Evolutionary conservation across 192 early-diverging fungal genomes (phyloP).

Genomic region (Allomyces macrogynus): DNA sequence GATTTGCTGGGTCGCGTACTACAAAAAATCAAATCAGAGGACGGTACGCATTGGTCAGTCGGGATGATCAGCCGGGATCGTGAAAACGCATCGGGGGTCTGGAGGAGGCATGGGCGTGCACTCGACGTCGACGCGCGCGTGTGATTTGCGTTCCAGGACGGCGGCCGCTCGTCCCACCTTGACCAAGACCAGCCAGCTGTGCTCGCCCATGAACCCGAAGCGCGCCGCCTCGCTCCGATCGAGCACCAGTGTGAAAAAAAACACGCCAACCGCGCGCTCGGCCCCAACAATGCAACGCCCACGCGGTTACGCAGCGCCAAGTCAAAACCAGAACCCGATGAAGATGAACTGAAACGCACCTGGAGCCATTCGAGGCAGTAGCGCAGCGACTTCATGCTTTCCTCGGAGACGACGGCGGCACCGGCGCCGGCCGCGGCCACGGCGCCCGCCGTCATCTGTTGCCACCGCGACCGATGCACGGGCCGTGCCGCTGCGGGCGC

Average conservation of each 20-base stretch:
- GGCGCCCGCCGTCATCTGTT: constrained; percentile 36
- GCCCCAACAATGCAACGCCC: too few species aligned
- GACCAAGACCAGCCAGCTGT: too few species aligned
- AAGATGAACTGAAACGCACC: constrained; percentile 9
- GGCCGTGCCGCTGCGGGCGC: background rate
- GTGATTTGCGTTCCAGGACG: too few species aligned
- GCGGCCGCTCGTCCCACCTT: too few species aligned
- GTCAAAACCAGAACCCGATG: background rate
- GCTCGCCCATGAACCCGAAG: too few species aligned
- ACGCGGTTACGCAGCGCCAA: background rate
- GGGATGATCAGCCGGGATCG: background rate
- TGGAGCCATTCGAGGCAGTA: constrained; percentile 79
- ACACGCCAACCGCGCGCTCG: constrained; percentile 3
- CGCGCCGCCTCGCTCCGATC: too few species aligned
- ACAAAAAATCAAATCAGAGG: too few species aligned
- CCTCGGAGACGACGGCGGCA: constrained; percentile 64
- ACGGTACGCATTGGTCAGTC: too few species aligned
- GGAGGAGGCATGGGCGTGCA: constrained; percentile 2
- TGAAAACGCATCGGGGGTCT: background rate
- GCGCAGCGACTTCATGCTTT: constrained; percentile 62
- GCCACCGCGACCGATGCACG: constrained; percentile 23
- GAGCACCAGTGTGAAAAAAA: constrained; percentile 4
- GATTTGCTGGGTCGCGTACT: constrained; percentile 60
- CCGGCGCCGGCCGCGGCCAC: constrained; percentile 39
- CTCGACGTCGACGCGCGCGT: too few species aligned